phyloP scores from a whole-genome alignment of 306 rosid species.

The Echinosophora koreensis region DNA sequence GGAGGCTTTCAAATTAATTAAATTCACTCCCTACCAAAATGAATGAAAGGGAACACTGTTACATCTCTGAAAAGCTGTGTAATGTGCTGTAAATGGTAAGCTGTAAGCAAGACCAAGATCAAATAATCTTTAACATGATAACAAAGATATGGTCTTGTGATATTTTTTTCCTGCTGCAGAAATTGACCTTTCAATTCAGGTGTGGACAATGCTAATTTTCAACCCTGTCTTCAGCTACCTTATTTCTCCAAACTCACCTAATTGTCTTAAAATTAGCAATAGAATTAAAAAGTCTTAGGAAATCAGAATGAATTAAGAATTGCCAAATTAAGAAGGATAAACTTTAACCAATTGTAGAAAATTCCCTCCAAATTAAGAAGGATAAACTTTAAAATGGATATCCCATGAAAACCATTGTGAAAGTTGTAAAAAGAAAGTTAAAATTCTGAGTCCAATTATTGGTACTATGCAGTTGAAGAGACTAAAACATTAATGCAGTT shows the following conservation, averaged over 20 bases:
- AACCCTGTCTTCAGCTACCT: constrained; percentile 6
- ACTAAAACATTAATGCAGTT: neutral
- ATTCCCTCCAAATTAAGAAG: constrained; percentile 17
- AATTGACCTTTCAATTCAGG: constrained; percentile 41
- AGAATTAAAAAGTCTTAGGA: constrained; percentile 19
- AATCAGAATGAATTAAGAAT: constrained; percentile 25
- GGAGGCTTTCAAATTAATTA: constrained; percentile 37
- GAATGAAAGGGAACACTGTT: constrained; percentile 23
- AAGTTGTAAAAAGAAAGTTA: neutral
- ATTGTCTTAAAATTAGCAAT: constrained; percentile 22
- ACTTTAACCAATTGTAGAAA: constrained; percentile 14
- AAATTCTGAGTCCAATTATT: constrained; percentile 41
- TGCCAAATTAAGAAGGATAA: constrained; percentile 34
- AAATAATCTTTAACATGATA: constrained; percentile 29
- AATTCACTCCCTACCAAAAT: constrained; percentile 37
- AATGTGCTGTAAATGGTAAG: constrained; percentile 43
- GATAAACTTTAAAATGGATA: constrained; percentile 42
- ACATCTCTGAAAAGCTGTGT: constrained; percentile 40
- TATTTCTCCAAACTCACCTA: constrained; percentile 35
- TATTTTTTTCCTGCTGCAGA: constrained; percentile 37
- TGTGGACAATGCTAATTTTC: constrained; percentile 39
- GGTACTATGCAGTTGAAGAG: constrained; percentile 24
- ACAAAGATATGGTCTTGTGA: constrained; percentile 43
- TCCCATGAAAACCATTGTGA: constrained; percentile 20
- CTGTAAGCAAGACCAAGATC: constrained; percentile 41